Percentiles rank a stretch among this genome's conserved stretches.
Conservation (phyloP, 441 rosid species). For the Arabidopsis hybrid region DNA sequence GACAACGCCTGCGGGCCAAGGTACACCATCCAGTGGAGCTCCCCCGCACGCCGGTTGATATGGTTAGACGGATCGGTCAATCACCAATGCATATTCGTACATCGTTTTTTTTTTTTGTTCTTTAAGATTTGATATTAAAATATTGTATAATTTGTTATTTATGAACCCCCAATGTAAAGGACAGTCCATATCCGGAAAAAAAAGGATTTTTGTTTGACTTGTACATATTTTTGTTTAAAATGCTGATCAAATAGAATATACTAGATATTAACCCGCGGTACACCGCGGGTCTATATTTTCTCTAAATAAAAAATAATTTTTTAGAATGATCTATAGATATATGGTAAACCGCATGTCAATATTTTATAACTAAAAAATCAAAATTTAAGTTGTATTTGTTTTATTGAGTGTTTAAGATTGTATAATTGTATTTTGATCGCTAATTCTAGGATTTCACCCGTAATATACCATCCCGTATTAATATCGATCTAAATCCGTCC, state of each 20-base stretch:
- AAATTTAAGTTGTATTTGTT: too few species aligned
- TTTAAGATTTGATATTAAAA: background rate
- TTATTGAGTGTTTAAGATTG: too few species aligned
- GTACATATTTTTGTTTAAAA: background rate
- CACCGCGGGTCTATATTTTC: too few species aligned
- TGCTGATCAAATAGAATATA: background rate
- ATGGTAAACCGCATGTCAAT: too few species aligned
- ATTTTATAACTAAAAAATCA: too few species aligned
- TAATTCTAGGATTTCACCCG: too few species aligned
- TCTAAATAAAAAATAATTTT: too few species aligned
- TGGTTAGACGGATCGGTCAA: conserved; percentile 11
- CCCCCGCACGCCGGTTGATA: background rate
- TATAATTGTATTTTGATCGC: too few species aligned
- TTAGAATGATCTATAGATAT: too few species aligned
- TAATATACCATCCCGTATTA: too few species aligned
- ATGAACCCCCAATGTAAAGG: background rate
- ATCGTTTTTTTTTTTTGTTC: conserved; percentile 4
- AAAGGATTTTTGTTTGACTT: conserved; percentile 1
- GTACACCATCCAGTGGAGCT: conserved; percentile 14
- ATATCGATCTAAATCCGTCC: too few species aligned
- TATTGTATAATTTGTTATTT: background rate
- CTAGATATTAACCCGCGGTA: too few species aligned
- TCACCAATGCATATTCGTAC: background rate
- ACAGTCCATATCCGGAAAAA: background rate
- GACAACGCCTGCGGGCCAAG: conserved; percentile 19